Conservation (phyloP, 305 asterid species). For the Fraxinus greggii region DNA sequence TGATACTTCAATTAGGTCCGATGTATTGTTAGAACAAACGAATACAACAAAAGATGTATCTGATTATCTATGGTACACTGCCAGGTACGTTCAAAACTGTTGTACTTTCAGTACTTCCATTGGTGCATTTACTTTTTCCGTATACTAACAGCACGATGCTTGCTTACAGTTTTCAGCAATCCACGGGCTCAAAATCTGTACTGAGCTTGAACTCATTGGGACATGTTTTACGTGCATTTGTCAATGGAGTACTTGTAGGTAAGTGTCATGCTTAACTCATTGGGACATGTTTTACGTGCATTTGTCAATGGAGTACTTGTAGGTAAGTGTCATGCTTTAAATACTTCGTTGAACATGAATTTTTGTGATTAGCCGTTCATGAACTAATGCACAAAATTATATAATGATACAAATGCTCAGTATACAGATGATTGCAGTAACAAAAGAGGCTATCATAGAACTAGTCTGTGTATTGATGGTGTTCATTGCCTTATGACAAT, state of each 20-base stretch:
- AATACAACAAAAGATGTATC: constrained; percentile 74
- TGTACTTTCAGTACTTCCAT: not conserved
- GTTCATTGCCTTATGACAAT: not conserved
- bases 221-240: constrained; percentile 61
- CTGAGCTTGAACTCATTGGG: constrained; percentile 62
- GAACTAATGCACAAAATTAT: not conserved
- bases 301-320: constrained; percentile 60
- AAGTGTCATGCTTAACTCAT: constrained; percentile 36
- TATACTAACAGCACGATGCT: constrained; percentile 19
- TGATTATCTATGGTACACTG: constrained; percentile 87
- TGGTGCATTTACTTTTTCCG: not conserved
- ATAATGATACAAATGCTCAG: not conserved
- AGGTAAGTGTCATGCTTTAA: constrained; percentile 40
- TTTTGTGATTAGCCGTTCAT: not conserved
- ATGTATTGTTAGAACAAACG: constrained; percentile 69
- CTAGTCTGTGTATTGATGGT: not conserved
- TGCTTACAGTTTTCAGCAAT: constrained; percentile 43
- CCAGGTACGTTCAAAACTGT: constrained; percentile 40
- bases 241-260: constrained; percentile 67
- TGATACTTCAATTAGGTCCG: constrained; percentile 42
- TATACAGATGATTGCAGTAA: not conserved
- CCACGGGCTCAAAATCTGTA: constrained; percentile 30
- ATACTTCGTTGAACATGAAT: not conserved
- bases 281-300: constrained; percentile 66
- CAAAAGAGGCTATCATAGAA: not conserved